phyloP scores from a whole-genome alignment of 108 stramenopile genomes.

The Hondaea fermentalgiana region DNA sequence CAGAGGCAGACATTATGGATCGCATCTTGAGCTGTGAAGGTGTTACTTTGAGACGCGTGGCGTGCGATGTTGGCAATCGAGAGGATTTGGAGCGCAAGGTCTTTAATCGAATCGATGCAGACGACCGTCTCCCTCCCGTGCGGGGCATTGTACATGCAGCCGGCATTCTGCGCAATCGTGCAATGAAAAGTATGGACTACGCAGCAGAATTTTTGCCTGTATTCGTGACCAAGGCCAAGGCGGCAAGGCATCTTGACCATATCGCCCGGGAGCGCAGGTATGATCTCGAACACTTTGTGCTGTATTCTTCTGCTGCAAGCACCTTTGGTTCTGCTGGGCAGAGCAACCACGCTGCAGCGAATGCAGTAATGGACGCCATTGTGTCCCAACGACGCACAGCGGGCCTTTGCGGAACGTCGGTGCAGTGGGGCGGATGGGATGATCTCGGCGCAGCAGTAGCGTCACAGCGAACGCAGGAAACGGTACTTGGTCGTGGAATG shows the following conservation, averaged over 20 bases:
- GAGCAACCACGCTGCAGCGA: background rate
- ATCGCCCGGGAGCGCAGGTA: background rate
- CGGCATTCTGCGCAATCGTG: background rate
- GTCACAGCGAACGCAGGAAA: background rate
- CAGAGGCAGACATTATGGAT: background rate
- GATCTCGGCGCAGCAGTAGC: background rate
- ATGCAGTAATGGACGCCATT: background rate
- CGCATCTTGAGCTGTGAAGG: background rate
- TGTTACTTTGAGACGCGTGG: background rate
- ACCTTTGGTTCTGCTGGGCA: background rate
- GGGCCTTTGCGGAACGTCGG: background rate
- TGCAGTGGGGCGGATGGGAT: slow-evolving; percentile 4
- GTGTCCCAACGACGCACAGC: background rate
- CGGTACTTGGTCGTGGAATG: background rate
- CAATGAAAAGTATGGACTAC: background rate
- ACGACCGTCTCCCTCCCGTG: background rate
- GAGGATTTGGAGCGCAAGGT: background rate
- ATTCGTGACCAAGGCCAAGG: background rate
- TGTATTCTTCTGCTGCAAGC: background rate
- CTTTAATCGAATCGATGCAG: background rate
- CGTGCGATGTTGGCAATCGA: background rate
- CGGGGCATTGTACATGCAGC: background rate
- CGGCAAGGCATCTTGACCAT: background rate
- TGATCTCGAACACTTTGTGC: background rate
- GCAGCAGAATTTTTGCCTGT: background rate